These are phyloP conservation scores for Epicoccum nigrum DNA, from an alignment of 2,329 filamentous ascomycete species.

Conservation along the genomic window DNA sequence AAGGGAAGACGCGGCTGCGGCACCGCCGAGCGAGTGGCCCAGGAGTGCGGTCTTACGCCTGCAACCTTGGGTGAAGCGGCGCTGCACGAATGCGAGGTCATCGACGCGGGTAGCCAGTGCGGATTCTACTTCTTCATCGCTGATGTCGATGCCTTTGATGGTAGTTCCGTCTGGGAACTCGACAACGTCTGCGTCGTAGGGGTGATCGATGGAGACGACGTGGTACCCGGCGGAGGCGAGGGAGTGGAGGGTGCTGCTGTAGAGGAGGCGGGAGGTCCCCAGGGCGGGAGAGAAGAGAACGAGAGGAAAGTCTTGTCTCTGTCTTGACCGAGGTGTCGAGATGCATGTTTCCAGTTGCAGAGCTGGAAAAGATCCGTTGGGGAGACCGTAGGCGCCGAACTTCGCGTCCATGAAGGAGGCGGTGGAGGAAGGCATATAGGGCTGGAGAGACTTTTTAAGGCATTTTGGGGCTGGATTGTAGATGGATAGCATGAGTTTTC, in stretches of 20 bases:
- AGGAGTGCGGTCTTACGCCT: constrained; percentile 25
- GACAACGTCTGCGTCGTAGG: constrained; percentile 57
- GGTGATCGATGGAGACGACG: constrained; percentile 58
- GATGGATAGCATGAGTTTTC: constrained; percentile 34
- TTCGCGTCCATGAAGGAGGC: constrained; percentile 30
- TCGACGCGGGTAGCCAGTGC: constrained; percentile 29
- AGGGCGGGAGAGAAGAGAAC: constrained; percentile 57
- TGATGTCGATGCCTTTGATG: constrained; percentile 32
- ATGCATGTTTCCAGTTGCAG: constrained; percentile 27
- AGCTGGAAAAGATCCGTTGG: constrained; percentile 31
- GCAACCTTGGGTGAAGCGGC: background rate
- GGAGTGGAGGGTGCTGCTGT: constrained; percentile 52
- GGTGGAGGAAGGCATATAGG: constrained; percentile 35
- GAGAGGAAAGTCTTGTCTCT: constrained; percentile 16
- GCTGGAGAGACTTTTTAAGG: constrained; percentile 4
- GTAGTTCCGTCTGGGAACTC: constrained; percentile 55
- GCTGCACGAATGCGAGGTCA: constrained; percentile 31
- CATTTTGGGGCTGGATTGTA: constrained; percentile 29
- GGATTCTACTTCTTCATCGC: constrained; percentile 28
- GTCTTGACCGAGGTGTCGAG: background rate
- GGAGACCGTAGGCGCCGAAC: constrained; percentile 33
- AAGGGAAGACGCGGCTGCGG: constrained; percentile 32
- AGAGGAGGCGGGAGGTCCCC: constrained; percentile 52
- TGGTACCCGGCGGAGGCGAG: constrained; percentile 57
- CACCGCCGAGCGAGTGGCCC: constrained; percentile 49